phyloP scores from a whole-genome alignment of 2,329 filamentous ascomycete species.

The Pochonia chlamydosporia region DNA sequence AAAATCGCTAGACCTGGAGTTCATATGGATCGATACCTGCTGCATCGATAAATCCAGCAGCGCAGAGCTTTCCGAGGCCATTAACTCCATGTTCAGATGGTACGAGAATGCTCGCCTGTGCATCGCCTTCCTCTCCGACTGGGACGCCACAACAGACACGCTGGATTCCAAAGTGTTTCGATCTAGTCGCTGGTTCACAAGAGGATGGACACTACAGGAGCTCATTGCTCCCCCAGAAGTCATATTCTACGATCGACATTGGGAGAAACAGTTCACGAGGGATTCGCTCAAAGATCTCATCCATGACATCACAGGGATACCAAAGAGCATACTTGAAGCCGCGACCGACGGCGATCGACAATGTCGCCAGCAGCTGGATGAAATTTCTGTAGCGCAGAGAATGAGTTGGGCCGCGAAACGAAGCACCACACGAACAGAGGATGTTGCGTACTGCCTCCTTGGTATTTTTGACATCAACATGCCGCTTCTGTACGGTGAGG shows the following conservation, averaged over 20 bases:
- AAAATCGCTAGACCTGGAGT: conserved; percentile 5
- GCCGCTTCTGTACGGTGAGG: conserved; percentile 27
- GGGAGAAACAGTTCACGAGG: conserved; percentile 14
- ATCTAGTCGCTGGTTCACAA: conserved; percentile 7
- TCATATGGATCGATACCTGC: conserved; percentile 15
- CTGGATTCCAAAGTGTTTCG: conserved; percentile 3
- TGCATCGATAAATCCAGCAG: conserved; percentile 14
- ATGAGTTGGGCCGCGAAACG: conserved; percentile 25
- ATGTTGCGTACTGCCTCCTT: conserved; percentile 25
- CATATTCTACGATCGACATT: conserved; percentile 19
- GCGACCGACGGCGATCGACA: conserved; percentile 7
- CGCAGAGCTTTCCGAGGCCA: conserved; percentile 1
- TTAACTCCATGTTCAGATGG: conserved; percentile 14
- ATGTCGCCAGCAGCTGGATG: conserved; percentile 1
- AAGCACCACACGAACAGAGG: conserved; percentile 22
- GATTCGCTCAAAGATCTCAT: conserved; percentile 14
- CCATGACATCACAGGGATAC: conserved; percentile 16
- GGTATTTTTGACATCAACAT: conserved; percentile 28
- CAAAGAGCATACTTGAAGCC: conserved; percentile 12
- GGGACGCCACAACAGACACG: conserved; percentile 3
- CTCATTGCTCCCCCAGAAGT: conserved; percentile 17
- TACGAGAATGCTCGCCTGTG: conserved; percentile 15
- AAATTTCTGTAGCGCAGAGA: conserved; percentile 19
- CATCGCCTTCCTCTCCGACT: conserved; percentile 13
- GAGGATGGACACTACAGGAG: conserved; percentile 11